Conservation (phyloP, 2,329 filamentous ascomycete genomes). For the Botrytis medusae region DNA sequence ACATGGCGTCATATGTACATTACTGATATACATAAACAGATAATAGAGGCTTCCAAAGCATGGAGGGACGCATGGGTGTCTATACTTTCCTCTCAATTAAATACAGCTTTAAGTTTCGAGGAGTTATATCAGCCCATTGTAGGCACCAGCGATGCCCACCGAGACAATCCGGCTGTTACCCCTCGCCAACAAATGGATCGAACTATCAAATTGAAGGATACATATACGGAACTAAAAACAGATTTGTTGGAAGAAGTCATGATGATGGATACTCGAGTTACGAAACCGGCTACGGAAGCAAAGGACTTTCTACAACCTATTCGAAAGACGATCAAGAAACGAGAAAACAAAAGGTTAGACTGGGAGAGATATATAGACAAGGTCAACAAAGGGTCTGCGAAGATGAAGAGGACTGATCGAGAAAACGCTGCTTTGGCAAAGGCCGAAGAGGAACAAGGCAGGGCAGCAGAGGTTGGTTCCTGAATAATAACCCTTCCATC, state of each 20-base stretch:
- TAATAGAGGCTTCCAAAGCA: slow-evolving; percentile 71
- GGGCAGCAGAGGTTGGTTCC: slow-evolving; percentile 58
- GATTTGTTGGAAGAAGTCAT: slow-evolving; percentile 71
- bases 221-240: slow-evolving; percentile 67
- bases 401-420: slow-evolving; percentile 67
- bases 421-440: slow-evolving; percentile 72
- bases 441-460: slow-evolving; percentile 67
- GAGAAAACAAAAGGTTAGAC: slow-evolving; percentile 78
- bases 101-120: slow-evolving; percentile 66
- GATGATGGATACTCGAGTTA: slow-evolving; percentile 68
- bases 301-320: slow-evolving; percentile 68
- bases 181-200: slow-evolving; percentile 62
- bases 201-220: slow-evolving; percentile 62
- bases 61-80: slow-evolving; percentile 79
- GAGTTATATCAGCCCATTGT: slow-evolving; percentile 75
- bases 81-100: slow-evolving; percentile 67
- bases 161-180: slow-evolving; percentile 58
- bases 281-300: slow-evolving; percentile 68
- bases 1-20: not conserved
- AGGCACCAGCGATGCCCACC: slow-evolving; percentile 59
- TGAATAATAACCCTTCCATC: not conserved
- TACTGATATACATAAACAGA: slow-evolving; percentile 47
- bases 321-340: slow-evolving; percentile 80
- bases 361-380: slow-evolving; percentile 76
- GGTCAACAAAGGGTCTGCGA: slow-evolving; percentile 67